A percentile compares a stretch with the other conserved stretches of the same genome.
phyloP scores from a whole-genome alignment of 2,329 filamentous ascomycete genomes.

The Aureobasidium pullulans region DNA sequence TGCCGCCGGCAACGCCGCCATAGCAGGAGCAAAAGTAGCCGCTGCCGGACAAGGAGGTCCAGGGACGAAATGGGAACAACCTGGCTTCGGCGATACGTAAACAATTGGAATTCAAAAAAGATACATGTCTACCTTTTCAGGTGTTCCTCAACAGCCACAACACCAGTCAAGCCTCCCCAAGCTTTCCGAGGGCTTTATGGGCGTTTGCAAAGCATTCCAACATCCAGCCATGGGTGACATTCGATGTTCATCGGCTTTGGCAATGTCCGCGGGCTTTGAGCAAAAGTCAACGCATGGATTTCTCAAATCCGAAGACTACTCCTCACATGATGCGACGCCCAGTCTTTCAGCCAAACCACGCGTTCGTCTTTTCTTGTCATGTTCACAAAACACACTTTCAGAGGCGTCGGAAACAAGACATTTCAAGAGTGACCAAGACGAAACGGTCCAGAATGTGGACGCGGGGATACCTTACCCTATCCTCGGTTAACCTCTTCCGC shows the following conservation, averaged over 20 bases:
- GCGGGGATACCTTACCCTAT: background rate
- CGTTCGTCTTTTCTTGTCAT: background rate
- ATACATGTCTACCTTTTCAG: background rate
- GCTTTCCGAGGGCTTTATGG: background rate
- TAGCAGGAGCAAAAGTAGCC: conserved; percentile 2
- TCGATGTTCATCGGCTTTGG: background rate
- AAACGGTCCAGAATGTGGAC: background rate
- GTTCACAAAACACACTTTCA: background rate
- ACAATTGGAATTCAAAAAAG: background rate
- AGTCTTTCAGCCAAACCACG: background rate
- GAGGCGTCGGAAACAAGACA: conserved; percentile 1
- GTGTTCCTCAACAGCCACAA: background rate
- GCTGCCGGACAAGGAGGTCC: background rate
- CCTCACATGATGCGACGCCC: background rate
- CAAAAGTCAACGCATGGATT: background rate
- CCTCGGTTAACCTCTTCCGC: background rate
- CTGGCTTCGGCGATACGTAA: conserved; percentile 4
- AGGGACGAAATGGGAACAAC: conserved; percentile 8
- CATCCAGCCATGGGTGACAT: background rate
- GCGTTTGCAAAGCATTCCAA: background rate
- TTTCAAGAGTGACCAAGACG: background rate
- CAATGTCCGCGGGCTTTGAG: background rate
- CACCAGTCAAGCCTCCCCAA: background rate
- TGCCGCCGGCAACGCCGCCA: conserved; percentile 1
- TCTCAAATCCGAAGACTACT: no score